phyloP scores from a whole-genome alignment of 495 filamentous ascomycete species.

The Cladorrhinum samala region DNA sequence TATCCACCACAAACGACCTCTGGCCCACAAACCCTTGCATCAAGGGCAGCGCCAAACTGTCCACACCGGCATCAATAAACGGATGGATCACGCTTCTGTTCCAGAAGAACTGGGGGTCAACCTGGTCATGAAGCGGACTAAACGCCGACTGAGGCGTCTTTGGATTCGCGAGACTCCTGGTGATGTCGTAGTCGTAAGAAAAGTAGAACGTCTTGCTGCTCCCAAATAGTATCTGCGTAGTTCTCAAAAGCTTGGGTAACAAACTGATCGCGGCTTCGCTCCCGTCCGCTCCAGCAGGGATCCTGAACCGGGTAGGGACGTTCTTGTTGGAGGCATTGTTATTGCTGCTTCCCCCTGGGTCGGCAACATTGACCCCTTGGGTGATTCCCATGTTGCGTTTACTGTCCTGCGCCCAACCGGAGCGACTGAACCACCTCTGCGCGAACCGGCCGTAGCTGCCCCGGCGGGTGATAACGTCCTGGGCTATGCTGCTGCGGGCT shows the following conservation, averaged over 20 bases:
- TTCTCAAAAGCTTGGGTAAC: conserved; percentile 77
- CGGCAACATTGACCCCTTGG: conserved; percentile 16
- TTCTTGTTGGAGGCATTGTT: conserved; percentile 10
- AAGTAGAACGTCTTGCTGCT: conserved; percentile 83
- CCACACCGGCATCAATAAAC: conserved; percentile 64
- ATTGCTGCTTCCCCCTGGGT: conserved; percentile 4
- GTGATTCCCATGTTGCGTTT: conserved; percentile 54
- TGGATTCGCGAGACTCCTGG: conserved; percentile 51
- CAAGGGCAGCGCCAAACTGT: conserved; percentile 67
- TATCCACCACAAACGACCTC: conserved; percentile 62
- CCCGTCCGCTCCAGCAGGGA: conserved; percentile 27
- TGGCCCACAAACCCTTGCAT: conserved; percentile 97
- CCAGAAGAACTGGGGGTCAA: conserved; percentile 88
- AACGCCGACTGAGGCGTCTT: conserved; percentile 27
- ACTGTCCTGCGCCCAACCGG: conserved; percentile 63
- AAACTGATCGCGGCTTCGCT: conserved; percentile 41
- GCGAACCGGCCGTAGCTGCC: conserved; percentile 84
- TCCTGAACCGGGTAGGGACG: conserved; percentile 16
- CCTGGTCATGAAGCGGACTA: conserved; percentile 61
- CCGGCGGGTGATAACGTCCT: conserved; percentile 75
- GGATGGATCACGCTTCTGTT: conserved; percentile 68
- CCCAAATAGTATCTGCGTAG: conserved; percentile 71
- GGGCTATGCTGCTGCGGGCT: conserved; percentile 54
- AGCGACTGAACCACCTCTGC: conserved; percentile 79
- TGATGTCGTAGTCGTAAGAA: conserved; percentile 87